A percentile compares a stretch with the other conserved stretches of the same genome.
Evolutionary conservation across 768 basidiomycete species (phyloP).

Genomic region (Lyophyllum shimeji): DNA sequence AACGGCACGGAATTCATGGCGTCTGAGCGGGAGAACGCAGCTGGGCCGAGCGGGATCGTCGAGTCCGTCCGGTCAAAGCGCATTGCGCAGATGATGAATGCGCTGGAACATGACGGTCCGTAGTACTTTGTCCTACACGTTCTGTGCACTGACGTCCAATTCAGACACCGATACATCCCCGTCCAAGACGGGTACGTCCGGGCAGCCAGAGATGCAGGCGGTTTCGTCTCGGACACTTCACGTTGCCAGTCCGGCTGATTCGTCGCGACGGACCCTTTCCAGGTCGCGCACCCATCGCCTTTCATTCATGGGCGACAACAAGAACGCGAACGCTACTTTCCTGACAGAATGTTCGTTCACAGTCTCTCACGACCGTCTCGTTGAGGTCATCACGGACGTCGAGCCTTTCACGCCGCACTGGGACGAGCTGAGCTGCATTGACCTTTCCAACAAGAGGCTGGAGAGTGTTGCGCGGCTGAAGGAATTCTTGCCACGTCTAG

Average conservation of each 20-base stretch:
- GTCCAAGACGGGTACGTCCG: slow-evolving; percentile 44
- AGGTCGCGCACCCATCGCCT: slow-evolving; percentile 39
- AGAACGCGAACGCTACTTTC: slow-evolving; percentile 50
- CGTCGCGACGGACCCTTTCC: slow-evolving; percentile 43
- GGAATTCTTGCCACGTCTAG: slow-evolving; percentile 86
- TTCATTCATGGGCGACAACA: slow-evolving; percentile 28
- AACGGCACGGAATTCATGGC: slow-evolving; percentile 18
- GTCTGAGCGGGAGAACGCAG: slow-evolving; percentile 9
- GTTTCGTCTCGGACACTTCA: slow-evolving; percentile 42
- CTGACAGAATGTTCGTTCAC: slow-evolving; percentile 97
- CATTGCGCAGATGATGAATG: slow-evolving; percentile 78
- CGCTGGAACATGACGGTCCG: slow-evolving; percentile 69
- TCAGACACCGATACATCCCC: slow-evolving; percentile 51
- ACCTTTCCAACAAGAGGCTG: slow-evolving; percentile 69
- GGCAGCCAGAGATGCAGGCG: slow-evolving; percentile 49
- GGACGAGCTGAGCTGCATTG: slow-evolving; percentile 76
- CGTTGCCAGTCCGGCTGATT: slow-evolving; percentile 22
- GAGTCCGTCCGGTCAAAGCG: slow-evolving; percentile 75
- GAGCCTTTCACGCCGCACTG: slow-evolving; percentile 94
- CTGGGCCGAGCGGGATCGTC: slow-evolving; percentile 31
- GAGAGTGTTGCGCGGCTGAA: slow-evolving; percentile 83
- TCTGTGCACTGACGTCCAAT: not conserved
- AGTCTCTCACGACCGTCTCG: slow-evolving; percentile 87
- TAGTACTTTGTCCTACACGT: slow-evolving; percentile 4
- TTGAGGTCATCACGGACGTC: slow-evolving; percentile 91